Evolutionary conservation across 176 grass and related monocot genomes (phyloP), one percentile per base, ranked within the genome.

Genomic region (Carex pumila): DNA sequence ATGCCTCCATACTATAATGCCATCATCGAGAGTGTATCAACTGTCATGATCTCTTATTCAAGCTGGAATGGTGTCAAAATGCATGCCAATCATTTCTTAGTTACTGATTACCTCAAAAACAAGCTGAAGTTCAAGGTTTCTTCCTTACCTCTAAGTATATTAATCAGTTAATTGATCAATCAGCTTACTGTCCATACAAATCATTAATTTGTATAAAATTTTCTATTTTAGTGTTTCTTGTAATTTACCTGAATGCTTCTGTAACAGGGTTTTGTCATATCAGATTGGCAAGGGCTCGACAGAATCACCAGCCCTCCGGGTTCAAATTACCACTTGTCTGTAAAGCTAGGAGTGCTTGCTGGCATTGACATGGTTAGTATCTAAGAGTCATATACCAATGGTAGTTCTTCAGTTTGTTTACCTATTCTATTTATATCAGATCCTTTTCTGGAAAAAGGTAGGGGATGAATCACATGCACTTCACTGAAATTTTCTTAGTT

Each of bases 51-150:
- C 67, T 97, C 94, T 41, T 97, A 65, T 63, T 86, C 94, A 3
- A 94, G 94, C 82, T 94, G 91, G 91, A 92, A 97, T 21, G 94
- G 90, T 9, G 74, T 83, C 72, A 94, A 92, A 91, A 97, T 97
- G 94, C 94, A 97, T 41, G 85, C 90, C 30, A 94, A 97, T 64
- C 90, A 41, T 21, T 74, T 78, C 53, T 89, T 97, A 50, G 13
- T 97, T 81, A 94, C 94, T 2, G 86, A 83, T 13, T 77, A 86
- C 83, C 94, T 97, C 86, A 97, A 97, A 67, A 87, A 72, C 66
- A 81, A 11, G 60, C 91, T 97, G 14, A 63, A 65, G 2, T 97
- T 97, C 86, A 90, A 68, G 88, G 91, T 92, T 78, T 7, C 25
- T 71, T 19, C 41, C 8, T 53, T 87, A 49, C n/a, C 36, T 64